Percentiles rank a stretch among this genome's conserved stretches.
Conservation (phyloP, 495 filamentous ascomycete species). For the Pyrenula massariospora region DNA sequence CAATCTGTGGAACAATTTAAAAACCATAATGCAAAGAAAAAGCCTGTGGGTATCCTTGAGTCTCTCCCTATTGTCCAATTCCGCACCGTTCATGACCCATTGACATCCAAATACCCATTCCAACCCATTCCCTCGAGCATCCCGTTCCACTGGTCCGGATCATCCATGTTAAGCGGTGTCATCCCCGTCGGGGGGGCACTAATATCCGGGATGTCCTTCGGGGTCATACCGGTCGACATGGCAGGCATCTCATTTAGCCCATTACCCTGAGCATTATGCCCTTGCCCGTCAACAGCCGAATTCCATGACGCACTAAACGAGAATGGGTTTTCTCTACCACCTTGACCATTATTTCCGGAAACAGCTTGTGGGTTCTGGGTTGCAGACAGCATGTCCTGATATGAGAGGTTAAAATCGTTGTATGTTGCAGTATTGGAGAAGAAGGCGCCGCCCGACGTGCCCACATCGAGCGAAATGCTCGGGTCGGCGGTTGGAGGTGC, state of each 20-base stretch:
- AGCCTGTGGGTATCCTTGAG: no score
- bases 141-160: constrained; percentile 6
- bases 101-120: constrained; percentile 1
- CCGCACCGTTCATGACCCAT: not conserved
- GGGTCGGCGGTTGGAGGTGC: not conserved
- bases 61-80: no score
- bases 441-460: not conserved
- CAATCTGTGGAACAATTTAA: no score
- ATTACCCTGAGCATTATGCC: not conserved
- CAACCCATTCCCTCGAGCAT: constrained; percentile 10
- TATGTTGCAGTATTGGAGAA: not conserved
- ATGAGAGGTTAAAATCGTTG: not conserved
- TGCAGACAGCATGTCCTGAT: not conserved
- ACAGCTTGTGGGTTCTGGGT: not conserved
- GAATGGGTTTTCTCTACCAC: constrained; percentile 1
- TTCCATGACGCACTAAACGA: constrained; percentile 7
- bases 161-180: not conserved
- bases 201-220: not conserved
- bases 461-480: not conserved
- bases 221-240: constrained; percentile 7
- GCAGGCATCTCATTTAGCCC: constrained; percentile 2
- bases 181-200: not conserved
- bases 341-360: not conserved
- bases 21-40: no score
- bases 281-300: not conserved